Base-by-base conservation (phyloP, 2,329 filamentous ascomycete genomes). In the Berkeleyomyces basicola region DNA sequence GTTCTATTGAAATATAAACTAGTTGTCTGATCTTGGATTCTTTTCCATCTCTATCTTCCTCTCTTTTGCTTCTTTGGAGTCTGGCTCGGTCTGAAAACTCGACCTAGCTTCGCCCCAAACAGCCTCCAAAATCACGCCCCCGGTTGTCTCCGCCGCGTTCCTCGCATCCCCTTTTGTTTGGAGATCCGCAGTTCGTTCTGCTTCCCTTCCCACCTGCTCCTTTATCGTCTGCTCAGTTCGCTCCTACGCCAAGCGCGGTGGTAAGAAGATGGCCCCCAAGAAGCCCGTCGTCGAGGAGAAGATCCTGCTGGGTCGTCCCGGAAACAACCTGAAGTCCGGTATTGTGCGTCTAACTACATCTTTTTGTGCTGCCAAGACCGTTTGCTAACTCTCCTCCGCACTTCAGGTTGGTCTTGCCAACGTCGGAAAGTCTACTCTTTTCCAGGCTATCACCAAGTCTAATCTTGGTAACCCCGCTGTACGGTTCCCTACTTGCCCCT, bases 401-500 rank as follows among this genome's bases (percentile, higher is more conserved):
- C 16, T 51, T 44, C 71, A 96, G 90, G 90, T 99, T 76, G 93
- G 93, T 78, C 85, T 99, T 71, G 93, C 93, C 76, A 99, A 99
- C 76, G 95, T 99, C 70, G 93, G 93, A 76, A 99, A 99, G 80
- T 99, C 93, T 68, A 99, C 95, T 42, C 85, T 99, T 71, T 99
- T 99, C 84, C 95, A 99, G 81, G 90, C 93, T 73, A 96, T 99
- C 77, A 99, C 93, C 73, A 97, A 96, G 81, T 96, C 87, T 76
- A 84, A 85, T 68, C 86, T 99, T 71, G 93, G 95, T 78, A 99
- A 97, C 79, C 95, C 95, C 70, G 93, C 93, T 79, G 86, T 89
- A 81, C 76, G 84, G 81, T 62, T 65, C 51, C 70, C 68, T 70
- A 69, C 68, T 67, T 68, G 69, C 68, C 69, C 67, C 68, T 67